Evolutionary conservation across 1,284 basidiomycete genomes (phyloP), one percentile per base, ranked within the genome.

Genomic region (Ustilago bromivora): DNA sequence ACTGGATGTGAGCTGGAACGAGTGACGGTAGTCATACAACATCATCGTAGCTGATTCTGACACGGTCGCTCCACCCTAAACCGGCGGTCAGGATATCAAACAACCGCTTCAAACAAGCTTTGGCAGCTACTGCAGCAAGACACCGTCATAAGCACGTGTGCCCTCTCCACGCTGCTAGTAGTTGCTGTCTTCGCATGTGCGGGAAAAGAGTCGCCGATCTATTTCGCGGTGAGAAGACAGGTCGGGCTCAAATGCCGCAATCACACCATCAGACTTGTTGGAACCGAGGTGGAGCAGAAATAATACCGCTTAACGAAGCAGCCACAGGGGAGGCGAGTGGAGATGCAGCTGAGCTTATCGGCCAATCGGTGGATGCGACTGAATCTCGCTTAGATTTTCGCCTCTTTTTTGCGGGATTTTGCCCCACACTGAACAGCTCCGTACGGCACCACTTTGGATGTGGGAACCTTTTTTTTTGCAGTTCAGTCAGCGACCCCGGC

Each of bases 331-430:
- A 38, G 31, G 53, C 23, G 3, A 28, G 23, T 13, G 17, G 15
- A 15, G 51, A 36, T 28, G 40, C 41, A 41, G 49, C 36, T 28
- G 43, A n/a, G 34, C 61, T 63, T 63, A 57, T 63, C 54, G 35
- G 53, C 61, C 61, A 63, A 63, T 63, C 61, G 54, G 54, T 23
- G 28, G 46, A 10, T 46, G n/a, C 32, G n/a, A 61, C n/a, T 32
- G 13, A 36, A 40, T 15, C 53, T 62, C 61, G 61, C 41, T 51
- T 62, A 62, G 53, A 47, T 57, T 55, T 56, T 62, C 32, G 38
- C 10, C 11, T 10, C 38, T 35, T 11, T 32, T 41, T 34, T 49
- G 36, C 36, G 36, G 7, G 13, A 13, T 41, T 41, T 41, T 41
- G 12, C 62, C 62, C 43, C 61, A 64, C 61, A 64, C 47, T 23